Base-by-base conservation (phyloP, 306 rosid species). In the Prunus padus region DNA sequence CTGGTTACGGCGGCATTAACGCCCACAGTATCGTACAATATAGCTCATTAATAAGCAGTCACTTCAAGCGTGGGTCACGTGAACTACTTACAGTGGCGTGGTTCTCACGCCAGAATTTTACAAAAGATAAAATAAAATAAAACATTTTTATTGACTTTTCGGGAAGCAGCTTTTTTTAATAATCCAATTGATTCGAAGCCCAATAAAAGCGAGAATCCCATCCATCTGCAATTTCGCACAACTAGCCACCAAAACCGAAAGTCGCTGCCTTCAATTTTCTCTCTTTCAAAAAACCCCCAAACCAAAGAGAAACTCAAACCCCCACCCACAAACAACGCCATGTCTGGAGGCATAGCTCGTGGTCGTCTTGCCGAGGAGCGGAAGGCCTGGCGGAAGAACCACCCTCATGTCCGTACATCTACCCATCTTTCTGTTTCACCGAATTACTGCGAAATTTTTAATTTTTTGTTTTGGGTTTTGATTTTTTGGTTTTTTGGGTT, bases 361-460 rank as follows among this genome's bases (percentile, higher is more conserved):
- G 98, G 98, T 75, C 92, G 97, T 30, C 96, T 93, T 13, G 77
- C 97, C 2, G 98, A 91, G 86, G 98, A 93, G 73, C 88, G 97
- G 20, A 93, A 91, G 85, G 82, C 98, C 1, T 93, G 98, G 98
- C 91, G 96, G 66, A 89, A 88, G 89, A 93, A 93, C 70, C 98
- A 93, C 77, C 97, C 98, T 2, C 98, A 93, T 88, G 98, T 93
- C 19, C 47, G 98, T 90, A 73, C 57, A 64, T 20, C 52, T 1
- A 47, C 15, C 25, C 37, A 50, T 5, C 13, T 11, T 37, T 26
- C 8, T 25, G 33, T 11, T 5, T 59, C 9, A 4, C 40, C 19
- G 4, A 12, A 33, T 64, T 44, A 42, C 44, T 4, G 14, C 64
- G 45, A 46, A 23, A 0, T 8, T 52, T 40, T 2, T 16, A 23